Conservation (phyloP, 2,329 filamentous ascomycete genomes). For the Thielaviopsis ethacetica region DNA sequence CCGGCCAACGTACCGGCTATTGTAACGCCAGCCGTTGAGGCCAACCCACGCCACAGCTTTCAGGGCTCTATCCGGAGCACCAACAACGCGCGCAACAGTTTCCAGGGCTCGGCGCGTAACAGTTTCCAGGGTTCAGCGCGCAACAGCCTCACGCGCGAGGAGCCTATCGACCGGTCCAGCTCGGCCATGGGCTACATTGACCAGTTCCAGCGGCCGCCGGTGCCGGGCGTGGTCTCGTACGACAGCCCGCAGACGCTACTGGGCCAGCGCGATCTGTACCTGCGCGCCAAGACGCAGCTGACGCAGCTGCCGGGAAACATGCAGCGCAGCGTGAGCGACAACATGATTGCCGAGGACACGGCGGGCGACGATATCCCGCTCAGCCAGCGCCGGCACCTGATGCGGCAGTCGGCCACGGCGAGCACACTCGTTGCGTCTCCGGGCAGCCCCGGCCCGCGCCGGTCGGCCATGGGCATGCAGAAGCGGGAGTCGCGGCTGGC, state of each 20-base stretch:
- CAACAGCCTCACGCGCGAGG: not conserved
- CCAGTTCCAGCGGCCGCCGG: slow-evolving; percentile 1
- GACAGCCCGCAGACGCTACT: slow-evolving; percentile 38
- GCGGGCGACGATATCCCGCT: slow-evolving; percentile 51
- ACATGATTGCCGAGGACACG: not conserved
- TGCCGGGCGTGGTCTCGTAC: slow-evolving; percentile 32
- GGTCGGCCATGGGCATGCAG: slow-evolving; percentile 23
- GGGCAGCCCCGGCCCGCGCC: slow-evolving; percentile 35
- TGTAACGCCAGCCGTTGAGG: not conserved
- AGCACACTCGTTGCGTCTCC: slow-evolving; percentile 19
- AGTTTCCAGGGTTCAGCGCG: not conserved
- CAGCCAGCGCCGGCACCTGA: slow-evolving; percentile 46
- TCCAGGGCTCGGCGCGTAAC: not conserved
- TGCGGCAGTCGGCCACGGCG: slow-evolving; percentile 34
- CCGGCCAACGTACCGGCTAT: slow-evolving; percentile 8
- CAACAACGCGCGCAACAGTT: not conserved
- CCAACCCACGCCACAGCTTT: not conserved
- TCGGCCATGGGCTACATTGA: not conserved
- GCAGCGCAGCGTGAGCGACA: not conserved
- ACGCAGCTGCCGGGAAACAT: slow-evolving; percentile 17
- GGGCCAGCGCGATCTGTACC: slow-evolving; percentile 36
- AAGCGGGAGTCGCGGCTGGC: slow-evolving; percentile 44
- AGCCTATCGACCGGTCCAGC: not conserved
- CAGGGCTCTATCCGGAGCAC: not conserved
- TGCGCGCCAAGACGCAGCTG: slow-evolving; percentile 33